Conservation (phyloP, 768 basidiomycete genomes). For the Calocera viscosa region DNA sequence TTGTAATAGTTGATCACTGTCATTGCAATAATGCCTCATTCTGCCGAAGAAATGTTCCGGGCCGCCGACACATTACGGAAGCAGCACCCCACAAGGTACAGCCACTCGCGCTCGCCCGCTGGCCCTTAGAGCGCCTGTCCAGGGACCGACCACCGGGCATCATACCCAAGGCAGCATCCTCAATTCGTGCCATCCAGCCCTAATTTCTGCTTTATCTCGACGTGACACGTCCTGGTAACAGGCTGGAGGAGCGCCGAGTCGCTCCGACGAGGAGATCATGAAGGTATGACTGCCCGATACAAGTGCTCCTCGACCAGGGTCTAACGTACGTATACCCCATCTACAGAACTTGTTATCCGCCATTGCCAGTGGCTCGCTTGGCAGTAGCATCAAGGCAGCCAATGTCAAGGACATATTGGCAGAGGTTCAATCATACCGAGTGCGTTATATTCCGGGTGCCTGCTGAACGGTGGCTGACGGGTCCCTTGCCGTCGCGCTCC, state of each 20-base stretch:
- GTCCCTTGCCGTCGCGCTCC: slow-evolving; percentile 30
- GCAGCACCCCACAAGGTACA: slow-evolving; percentile 9
- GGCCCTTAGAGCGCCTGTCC: slow-evolving; percentile 5
- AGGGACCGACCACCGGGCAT: neutral
- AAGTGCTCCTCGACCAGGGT: slow-evolving; percentile 1
- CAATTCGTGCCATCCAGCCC: slow-evolving; percentile 2
- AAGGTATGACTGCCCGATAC: neutral
- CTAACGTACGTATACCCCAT: neutral
- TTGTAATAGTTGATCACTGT: neutral
- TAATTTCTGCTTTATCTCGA: neutral
- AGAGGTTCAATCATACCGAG: neutral
- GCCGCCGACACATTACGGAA: neutral
- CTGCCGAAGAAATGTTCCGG: neutral
- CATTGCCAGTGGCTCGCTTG: neutral
- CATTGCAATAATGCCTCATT: neutral
- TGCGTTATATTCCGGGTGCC: neutral
- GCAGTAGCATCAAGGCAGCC: neutral
- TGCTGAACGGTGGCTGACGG: neutral
- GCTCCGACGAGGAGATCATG: slow-evolving; percentile 2
- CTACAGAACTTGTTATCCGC: neutral
- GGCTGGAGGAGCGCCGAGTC: neutral
- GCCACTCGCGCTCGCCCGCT: neutral
- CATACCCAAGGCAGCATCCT: neutral
- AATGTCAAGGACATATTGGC: neutral
- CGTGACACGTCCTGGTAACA: neutral